These are phyloP conservation scores for Citeromyces siamensis DNA, from an alignment of 1,139 yeast species.

Conservation along the genomic window DNA sequence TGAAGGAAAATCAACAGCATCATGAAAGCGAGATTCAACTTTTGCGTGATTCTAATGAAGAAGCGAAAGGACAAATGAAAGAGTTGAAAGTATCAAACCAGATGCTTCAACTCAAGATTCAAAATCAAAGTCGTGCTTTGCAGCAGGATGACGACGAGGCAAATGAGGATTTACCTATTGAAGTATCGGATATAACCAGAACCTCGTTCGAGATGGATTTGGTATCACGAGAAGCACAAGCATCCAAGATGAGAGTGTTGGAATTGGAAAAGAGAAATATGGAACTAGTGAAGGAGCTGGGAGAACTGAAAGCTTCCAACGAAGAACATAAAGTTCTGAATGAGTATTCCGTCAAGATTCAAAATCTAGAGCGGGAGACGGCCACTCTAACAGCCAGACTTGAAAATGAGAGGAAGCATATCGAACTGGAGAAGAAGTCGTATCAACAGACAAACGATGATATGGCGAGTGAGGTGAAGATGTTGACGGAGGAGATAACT, in stretches of 20 bases:
- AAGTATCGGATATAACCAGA: conserved; percentile 69
- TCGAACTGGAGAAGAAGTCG: conserved; percentile 20
- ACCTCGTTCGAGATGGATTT: conserved; percentile 60
- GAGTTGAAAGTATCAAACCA: conserved; percentile 45
- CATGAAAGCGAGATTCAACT: conserved; percentile 21
- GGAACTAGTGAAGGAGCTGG: conserved; percentile 48
- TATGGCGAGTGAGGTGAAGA: conserved; percentile 31
- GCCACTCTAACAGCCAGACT: conserved; percentile 47
- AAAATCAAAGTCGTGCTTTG: conserved; percentile 21
- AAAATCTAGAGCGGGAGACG: conserved; percentile 33
- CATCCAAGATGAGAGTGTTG: conserved; percentile 26
- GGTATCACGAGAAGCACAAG: conserved; percentile 24
- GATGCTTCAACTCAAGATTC: conserved; percentile 36
- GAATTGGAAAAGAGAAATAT: conserved; percentile 62
- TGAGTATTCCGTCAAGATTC: conserved; percentile 18
- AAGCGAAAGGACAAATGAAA: conserved; percentile 34
- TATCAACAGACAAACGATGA: conserved; percentile 18
- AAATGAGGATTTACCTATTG: conserved; percentile 38
- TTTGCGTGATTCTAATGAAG: conserved; percentile 23
- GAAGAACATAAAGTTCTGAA: conserved; percentile 19
- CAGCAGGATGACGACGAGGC: not conserved
- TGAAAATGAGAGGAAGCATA: conserved; percentile 32
- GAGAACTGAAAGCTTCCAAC: conserved; percentile 29
- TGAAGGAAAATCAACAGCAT: conserved; percentile 51
- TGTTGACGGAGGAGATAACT: conserved; percentile 36